Conservation (phyloP, 345 rosid species). For the Cardamine occulta region DNA sequence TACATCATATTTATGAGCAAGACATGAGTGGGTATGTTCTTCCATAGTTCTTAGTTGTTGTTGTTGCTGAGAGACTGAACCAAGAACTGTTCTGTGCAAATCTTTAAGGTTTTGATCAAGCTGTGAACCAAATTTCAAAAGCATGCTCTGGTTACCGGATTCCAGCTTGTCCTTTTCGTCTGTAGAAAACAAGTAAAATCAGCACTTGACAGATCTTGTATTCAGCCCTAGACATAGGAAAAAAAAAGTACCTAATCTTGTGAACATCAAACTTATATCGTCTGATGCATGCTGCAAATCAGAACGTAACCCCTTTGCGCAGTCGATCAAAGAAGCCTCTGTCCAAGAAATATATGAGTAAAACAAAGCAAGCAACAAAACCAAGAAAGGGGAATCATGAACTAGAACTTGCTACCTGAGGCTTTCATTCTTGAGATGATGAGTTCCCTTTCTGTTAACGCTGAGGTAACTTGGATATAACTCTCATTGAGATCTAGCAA, state of each 20-base stretch:
- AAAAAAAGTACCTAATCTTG: constrained; percentile 66
- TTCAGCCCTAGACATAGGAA: constrained; percentile 9
- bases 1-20: constrained; percentile 85
- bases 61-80: constrained; percentile 86
- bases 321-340: constrained; percentile 67
- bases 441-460: constrained; percentile 61
- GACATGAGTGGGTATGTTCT: constrained; percentile 63
- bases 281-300: constrained; percentile 84
- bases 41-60: constrained; percentile 81
- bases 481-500: constrained; percentile 67
- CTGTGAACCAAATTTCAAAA: constrained; percentile 85
- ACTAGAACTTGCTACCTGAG: constrained; percentile 56
- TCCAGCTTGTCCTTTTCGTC: constrained; percentile 79
- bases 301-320: constrained; percentile 64
- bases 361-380: background rate
- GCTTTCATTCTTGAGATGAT: constrained; percentile 59
- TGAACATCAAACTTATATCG: constrained; percentile 67
- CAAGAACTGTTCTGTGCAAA: constrained; percentile 68
- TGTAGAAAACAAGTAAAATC: constrained; percentile 41
- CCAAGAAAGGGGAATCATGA: constrained; percentile 14
- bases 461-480: constrained; percentile 48
- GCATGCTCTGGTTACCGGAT: constrained; percentile 65
- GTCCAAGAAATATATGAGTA: constrained; percentile 34
- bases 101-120: constrained; percentile 75
- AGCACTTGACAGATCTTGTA: constrained; percentile 16